Evolutionary conservation across 371 early-diverging fungal species (phyloP), one percentile per base, ranked within the genome.

Genomic region (Lichtheimia ramosa): DNA sequence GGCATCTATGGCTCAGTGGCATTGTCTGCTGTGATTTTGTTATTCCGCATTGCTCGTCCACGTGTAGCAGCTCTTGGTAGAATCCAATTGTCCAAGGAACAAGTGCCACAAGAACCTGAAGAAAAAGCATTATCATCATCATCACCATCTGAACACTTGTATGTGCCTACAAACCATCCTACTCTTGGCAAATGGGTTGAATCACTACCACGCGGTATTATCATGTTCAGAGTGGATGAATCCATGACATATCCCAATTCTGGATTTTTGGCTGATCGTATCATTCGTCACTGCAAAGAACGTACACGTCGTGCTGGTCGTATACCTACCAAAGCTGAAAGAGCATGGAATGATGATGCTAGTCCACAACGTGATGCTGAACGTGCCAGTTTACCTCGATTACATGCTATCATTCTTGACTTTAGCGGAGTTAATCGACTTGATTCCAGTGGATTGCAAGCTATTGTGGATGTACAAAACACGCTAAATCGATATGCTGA

Each of bases 1-100:
- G 91, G 88, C 18, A 89, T 93, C 48, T 86, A 86, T 59, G 78
- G 73, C 4, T 80, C 89, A 15, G 86, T 88, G 3, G 84, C 65
- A 16, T 71, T 89, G 54, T 81, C 90, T 0, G 71, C 87, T 18
- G 61, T 84, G 7, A 78, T 90, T 34, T 73, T 93, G 3, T 70
- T 93, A 12, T 67, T 85, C 69, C 83, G 89, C 25, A 69, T 90
- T 53, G 93, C 93, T 3, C 83, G 89, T 14, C 90, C 93, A 18
- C 71, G 75, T 7, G 71, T 77, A 59, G 71, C 69, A 54, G 70
- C 66, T 13, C 54, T 86, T 2, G 75, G 73, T n/a, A 75, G 75
- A 50, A 64, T 82, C 39, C 67, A 70, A 39, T 56, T 80, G 14
- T 52, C 51, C 18, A 23, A 40, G 21, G 23, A 63, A 23, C 50